Conservation (phyloP, 345 rosid species). For the Syzygium grande region DNA sequence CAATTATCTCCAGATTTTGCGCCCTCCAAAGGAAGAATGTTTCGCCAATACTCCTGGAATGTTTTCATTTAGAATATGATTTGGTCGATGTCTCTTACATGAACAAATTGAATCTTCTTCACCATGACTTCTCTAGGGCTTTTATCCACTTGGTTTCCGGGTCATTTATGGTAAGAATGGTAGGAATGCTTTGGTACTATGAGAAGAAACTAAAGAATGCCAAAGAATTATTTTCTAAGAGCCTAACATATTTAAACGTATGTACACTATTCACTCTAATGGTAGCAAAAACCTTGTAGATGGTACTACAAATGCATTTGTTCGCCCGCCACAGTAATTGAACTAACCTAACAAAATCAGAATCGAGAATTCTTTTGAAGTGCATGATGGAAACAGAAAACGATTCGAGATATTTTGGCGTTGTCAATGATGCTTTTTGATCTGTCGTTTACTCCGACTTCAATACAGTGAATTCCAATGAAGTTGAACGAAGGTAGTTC, state of each 20-base stretch:
- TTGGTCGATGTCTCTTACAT: background rate
- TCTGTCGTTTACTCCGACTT: background rate
- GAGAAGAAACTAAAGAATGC: background rate
- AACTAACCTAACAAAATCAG: background rate
- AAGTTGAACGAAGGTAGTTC: background rate
- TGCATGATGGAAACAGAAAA: background rate
- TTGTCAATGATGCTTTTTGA: background rate
- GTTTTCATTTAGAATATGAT: background rate
- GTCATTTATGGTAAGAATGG: background rate
- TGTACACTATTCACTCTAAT: background rate
- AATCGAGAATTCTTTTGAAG: background rate
- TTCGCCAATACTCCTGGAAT: background rate
- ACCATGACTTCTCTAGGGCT: background rate
- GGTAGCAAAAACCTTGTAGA: rapidly evolving
- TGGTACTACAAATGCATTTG: background rate
- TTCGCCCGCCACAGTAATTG: background rate
- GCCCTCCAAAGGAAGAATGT: background rate
- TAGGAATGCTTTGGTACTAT: background rate
- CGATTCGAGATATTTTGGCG: background rate
- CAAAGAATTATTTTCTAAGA: background rate
- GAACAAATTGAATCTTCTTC: background rate
- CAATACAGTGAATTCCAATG: background rate
- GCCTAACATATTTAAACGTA: background rate
- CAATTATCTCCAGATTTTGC: background rate
- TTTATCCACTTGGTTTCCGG: background rate